Evolutionary conservation across 2,329 filamentous ascomycete species (phyloP), one percentile per base, ranked within the genome.

Genomic region (Trichoderma sp.): DNA sequence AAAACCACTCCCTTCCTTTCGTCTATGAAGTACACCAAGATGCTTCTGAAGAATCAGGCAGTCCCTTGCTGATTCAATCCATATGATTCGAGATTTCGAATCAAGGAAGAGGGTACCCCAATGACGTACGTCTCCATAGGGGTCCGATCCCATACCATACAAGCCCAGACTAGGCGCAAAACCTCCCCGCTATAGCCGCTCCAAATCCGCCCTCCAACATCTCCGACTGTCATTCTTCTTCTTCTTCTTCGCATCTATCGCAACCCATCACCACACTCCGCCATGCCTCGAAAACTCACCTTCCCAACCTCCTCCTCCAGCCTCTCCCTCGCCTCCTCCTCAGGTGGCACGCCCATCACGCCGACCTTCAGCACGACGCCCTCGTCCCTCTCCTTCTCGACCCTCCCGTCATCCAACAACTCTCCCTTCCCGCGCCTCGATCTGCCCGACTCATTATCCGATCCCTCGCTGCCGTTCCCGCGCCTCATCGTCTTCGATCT

Each of bases 401-500:
- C 59, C 41, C 50, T 67, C 14, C 44, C 44, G 26, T 51, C 64
- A 5, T 43, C 52, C 12, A 51, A 45, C 5, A 26, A 47, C 1
- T 57, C 69, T 66, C 59, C 59, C 50, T 63, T 63, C 34, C 24
- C 59, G 19, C 59, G 59, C 48, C 58, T 66, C 43, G 56, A 69
- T 43, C 66, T 77, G 21, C 82, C 82, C 5, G 41, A 74, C 24
- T 79, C 81, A 70, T 80, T 86, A 44, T 72, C 75, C 69, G 82
- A 85, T 76, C 78, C 86, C 48, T 60, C 70, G 15, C 84, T 88
- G 0, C 91, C 92, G 0, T 84, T 97, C 1, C 93, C 93, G 0
- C 88, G 89, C 67, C 84, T 97, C 70, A 85, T 98, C 71, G 91
- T 95, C 68, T 97, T 98, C 79, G 95, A 98, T 76, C 87, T 98